Conservation (phyloP, 2,329 filamentous ascomycete genomes). For the Trichoderma atrobrunneum region DNA sequence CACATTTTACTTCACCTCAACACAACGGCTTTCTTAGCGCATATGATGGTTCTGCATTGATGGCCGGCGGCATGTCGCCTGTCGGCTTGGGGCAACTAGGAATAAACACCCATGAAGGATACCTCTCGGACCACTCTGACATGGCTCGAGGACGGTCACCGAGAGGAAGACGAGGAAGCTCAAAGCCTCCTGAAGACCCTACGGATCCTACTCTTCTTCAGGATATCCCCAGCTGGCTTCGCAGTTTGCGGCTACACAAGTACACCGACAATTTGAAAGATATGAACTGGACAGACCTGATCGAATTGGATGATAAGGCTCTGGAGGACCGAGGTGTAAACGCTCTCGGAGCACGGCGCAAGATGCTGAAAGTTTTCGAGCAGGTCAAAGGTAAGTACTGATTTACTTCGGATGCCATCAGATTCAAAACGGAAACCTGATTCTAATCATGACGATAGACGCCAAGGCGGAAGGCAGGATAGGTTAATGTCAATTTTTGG, state of each 20-base stretch:
- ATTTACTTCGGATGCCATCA: not conserved
- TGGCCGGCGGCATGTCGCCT: slow-evolving; percentile 66
- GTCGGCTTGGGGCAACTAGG: slow-evolving; percentile 72
- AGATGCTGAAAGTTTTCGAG: slow-evolving; percentile 99
- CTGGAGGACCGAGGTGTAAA: slow-evolving; percentile 92
- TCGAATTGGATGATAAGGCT: slow-evolving; percentile 89
- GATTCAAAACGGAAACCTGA: not conserved
- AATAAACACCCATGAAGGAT: slow-evolving; percentile 71
- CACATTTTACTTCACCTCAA: slow-evolving; percentile 79
- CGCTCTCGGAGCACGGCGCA: slow-evolving; percentile 87
- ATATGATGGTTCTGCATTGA: slow-evolving; percentile 75
- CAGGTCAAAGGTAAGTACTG: slow-evolving; percentile 71
- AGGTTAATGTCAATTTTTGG: slow-evolving; percentile 33
- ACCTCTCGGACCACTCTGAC: slow-evolving; percentile 91
- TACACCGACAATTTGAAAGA: slow-evolving; percentile 99
- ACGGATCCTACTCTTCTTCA: slow-evolving; percentile 86
- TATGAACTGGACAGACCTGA: slow-evolving; percentile 89
- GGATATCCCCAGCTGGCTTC: slow-evolving; percentile 94
- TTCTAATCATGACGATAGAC: slow-evolving; percentile 45
- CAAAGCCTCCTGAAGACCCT: slow-evolving; percentile 96
- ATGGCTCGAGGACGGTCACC: slow-evolving; percentile 88
- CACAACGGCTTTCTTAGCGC: slow-evolving; percentile 92
- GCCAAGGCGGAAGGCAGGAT: slow-evolving; percentile 73
- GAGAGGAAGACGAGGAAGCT: slow-evolving; percentile 86
- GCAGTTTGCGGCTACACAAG: slow-evolving; percentile 93